phyloP scores from a whole-genome alignment of 225 moss, liverwort and hornwort species.

The Anthoceros angustus region DNA sequence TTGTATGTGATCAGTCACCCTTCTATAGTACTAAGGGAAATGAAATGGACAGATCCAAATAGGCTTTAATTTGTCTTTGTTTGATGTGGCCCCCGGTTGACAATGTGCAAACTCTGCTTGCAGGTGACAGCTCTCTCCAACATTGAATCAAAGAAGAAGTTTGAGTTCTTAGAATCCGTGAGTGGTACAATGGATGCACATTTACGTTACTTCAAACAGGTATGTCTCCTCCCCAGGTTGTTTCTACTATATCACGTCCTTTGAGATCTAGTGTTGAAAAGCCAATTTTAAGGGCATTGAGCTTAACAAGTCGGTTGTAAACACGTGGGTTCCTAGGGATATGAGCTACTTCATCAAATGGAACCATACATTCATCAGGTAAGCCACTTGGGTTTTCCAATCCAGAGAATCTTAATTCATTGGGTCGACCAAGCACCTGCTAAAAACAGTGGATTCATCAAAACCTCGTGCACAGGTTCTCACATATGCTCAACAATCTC shows the following conservation, averaged over 20 bases:
- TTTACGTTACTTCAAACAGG: conserved; percentile 87
- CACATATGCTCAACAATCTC: conserved; percentile 84
- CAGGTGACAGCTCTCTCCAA: conserved; percentile 79
- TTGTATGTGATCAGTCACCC: conserved; percentile 22
- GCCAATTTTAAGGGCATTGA: not conserved
- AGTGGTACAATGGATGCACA: conserved; percentile 96
- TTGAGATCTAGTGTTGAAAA: not conserved
- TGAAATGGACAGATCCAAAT: not conserved
- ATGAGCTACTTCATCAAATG: conserved; percentile 92
- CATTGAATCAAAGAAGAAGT: conserved; percentile 92
- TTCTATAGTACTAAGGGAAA: not conserved
- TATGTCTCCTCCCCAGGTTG: not conserved
- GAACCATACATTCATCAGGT: conserved; percentile 95
- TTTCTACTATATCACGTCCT: not conserved
- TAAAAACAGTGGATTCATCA: not conserved
- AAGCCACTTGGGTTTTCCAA: not conserved
- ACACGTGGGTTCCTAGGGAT: conserved; percentile 25
- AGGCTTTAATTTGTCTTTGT: conserved; percentile 4
- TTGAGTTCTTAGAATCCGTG: conserved; percentile 94
- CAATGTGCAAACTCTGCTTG: not conserved
- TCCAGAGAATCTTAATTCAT: conserved; percentile 2
- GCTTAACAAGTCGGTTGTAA: no score
- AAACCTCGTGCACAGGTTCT: conserved; percentile 28
- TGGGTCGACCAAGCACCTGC: not conserved
- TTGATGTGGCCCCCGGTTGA: not conserved